A percentile compares a stretch with the other conserved stretches of the same genome.
These are phyloP conservation scores for Apiospora sp. DNA, from an alignment of 2,329 filamentous ascomycete genomes.

Conservation along the genomic window DNA sequence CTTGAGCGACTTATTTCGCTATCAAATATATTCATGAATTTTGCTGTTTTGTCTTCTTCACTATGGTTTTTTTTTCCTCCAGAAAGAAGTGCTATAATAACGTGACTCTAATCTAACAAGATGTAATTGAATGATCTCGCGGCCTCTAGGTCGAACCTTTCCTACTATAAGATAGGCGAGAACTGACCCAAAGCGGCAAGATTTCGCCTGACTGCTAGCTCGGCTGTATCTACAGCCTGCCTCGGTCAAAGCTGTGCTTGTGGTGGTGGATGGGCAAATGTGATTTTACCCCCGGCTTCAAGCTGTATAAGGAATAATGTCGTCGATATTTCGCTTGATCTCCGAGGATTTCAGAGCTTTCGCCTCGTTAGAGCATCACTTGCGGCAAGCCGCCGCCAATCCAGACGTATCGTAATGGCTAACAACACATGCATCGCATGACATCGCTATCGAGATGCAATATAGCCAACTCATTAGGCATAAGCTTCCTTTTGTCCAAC, in stretches of 20 bases:
- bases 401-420: neutral
- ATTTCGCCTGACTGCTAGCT: neutral
- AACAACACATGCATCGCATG: neutral
- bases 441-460: neutral
- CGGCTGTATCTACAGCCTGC: neutral
- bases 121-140: slow-evolving; percentile 11
- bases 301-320: neutral
- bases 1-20: neutral
- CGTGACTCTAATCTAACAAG: slow-evolving; percentile 23
- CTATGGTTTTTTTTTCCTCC: neutral
- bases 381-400: neutral
- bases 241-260: neutral
- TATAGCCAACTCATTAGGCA: slow-evolving; percentile 2
- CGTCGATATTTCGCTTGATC: neutral
- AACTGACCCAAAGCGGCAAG: neutral
- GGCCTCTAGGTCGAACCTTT: neutral
- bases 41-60: neutral
- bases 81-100: slow-evolving; percentile 25
- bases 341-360: neutral
- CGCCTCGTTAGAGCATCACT: neutral
- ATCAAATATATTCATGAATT: slow-evolving; percentile 21
- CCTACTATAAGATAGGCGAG: neutral
- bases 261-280: neutral
- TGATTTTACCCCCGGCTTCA: neutral
- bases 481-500: neutral